phyloP scores from a whole-genome alignment of 352 stramenopile species.

The Lagenidium sp. region DNA sequence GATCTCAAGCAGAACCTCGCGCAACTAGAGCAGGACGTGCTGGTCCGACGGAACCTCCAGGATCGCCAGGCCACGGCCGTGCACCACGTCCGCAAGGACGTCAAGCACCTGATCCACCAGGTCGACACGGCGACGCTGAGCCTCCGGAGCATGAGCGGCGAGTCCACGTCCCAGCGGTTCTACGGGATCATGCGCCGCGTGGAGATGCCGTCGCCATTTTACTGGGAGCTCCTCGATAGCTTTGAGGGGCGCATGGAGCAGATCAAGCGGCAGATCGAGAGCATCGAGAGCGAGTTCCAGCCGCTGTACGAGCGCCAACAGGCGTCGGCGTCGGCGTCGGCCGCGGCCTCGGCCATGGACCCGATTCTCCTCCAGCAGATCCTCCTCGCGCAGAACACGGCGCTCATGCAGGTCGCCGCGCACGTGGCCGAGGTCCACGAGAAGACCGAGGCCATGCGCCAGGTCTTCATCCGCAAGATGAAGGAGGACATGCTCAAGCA shows the following conservation, averaged over 20 bases:
- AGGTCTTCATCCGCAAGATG: conserved; percentile 60
- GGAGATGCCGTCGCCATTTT: conserved; percentile 74
- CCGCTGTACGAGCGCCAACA: conserved; percentile 30
- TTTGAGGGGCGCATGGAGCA: conserved; percentile 65
- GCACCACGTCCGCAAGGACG: conserved; percentile 63
- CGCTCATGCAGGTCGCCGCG: conserved; percentile 66
- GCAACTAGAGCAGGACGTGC: conserved; percentile 51
- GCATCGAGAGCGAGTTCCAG: conserved; percentile 56
- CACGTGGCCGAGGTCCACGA: conserved; percentile 72
- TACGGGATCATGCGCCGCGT: conserved; percentile 64
- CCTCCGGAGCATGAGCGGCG: conserved; percentile 50
- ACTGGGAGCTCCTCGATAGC: conserved; percentile 64
- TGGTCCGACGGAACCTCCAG: conserved; percentile 47
- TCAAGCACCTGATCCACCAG: conserved; percentile 64
- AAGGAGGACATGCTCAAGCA: conserved; percentile 44
- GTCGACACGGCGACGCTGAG: conserved; percentile 60
- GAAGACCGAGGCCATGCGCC: conserved; percentile 59
- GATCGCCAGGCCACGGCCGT: conserved; percentile 44
- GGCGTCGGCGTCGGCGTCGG: conserved; percentile 1
- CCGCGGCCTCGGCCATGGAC: conserved; percentile 12
- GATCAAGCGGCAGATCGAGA: conserved; percentile 70
- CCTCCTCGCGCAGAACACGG: conserved; percentile 62
- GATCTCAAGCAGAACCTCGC: conserved; percentile 44
- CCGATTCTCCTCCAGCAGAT: conserved; percentile 59
- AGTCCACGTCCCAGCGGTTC: conserved; percentile 28